Evolutionary conservation across 345 rosid genomes (phyloP).

Genomic region (Rhodomyrtus tomentosa): DNA sequence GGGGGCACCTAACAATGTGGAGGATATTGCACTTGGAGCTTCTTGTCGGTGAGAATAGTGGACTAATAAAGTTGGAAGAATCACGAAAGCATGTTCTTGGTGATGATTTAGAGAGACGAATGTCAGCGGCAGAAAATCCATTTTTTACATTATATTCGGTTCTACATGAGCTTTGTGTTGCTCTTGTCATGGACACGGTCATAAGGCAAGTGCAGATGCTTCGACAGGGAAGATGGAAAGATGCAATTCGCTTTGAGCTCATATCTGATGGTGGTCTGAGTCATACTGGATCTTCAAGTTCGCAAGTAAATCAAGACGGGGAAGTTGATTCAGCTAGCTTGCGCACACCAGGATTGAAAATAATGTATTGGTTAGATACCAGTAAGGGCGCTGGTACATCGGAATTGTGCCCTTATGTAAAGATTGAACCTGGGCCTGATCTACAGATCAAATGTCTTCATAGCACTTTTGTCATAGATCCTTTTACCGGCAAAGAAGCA

Average conservation of each 20-base stretch:
- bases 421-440: slow-evolving; percentile 86
- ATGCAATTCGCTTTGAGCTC: slow-evolving; percentile 76
- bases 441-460: slow-evolving; percentile 67
- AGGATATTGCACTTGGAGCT: slow-evolving; percentile 94
- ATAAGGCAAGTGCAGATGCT: slow-evolving; percentile 86
- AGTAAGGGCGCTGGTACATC: slow-evolving; percentile 44
- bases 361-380: slow-evolving; percentile 74
- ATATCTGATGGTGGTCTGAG: slow-evolving; percentile 49
- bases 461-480: slow-evolving; percentile 80
- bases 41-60: slow-evolving; percentile 91
- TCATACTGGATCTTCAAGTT: slow-evolving; percentile 23
- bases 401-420: slow-evolving; percentile 57
- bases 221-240: slow-evolving; percentile 93
- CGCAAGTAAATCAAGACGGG: slow-evolving; percentile 61
- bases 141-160: slow-evolving; percentile 59
- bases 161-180: slow-evolving; percentile 85
- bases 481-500: slow-evolving; percentile 71
- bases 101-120: slow-evolving; percentile 95
- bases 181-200: slow-evolving; percentile 92
- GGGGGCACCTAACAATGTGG: slow-evolving; percentile 92
- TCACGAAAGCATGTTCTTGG: slow-evolving; percentile 70
- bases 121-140: slow-evolving; percentile 87
- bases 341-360: slow-evolving; percentile 83
- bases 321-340: slow-evolving; percentile 69
- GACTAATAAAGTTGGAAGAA: slow-evolving; percentile 65